Percentiles rank a stretch among this genome's conserved stretches.
phyloP scores from a whole-genome alignment of 176 grass and related monocot species.

The Microstegium vimineum region DNA sequence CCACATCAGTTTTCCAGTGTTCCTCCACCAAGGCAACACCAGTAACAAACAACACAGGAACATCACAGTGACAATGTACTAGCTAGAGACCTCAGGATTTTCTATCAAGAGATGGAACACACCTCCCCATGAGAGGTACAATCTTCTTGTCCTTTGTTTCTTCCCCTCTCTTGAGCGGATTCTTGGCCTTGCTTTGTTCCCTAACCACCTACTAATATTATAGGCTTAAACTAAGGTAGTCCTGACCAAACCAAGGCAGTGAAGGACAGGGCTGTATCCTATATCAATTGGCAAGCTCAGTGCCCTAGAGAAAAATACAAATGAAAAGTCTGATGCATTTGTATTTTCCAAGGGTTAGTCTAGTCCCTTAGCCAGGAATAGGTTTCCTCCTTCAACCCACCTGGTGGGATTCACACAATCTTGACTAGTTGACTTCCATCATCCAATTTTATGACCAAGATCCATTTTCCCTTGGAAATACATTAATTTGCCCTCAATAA shows the following conservation, averaged over 20 bases:
- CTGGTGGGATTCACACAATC: not conserved
- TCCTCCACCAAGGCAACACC: slow-evolving; percentile 24
- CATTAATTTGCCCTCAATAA: not conserved
- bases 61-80: slow-evolving; percentile 13
- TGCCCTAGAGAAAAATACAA: slow-evolving; percentile 15
- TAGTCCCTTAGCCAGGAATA: not conserved
- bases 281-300: not conserved
- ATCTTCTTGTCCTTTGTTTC: slow-evolving; percentile 31
- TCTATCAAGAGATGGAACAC: slow-evolving; percentile 12
- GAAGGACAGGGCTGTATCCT: not conserved
- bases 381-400: not conserved
- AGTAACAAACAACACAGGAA: slow-evolving; percentile 18
- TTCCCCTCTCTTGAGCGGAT: slow-evolving; percentile 21
- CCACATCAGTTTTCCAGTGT: slow-evolving; percentile 27
- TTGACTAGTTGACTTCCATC: not conserved
- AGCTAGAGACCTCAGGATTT: not conserved
- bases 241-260: slow-evolving; percentile 20
- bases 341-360: not conserved
- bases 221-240: slow-evolving; percentile 3
- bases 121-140: slow-evolving; percentile 35
- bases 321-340: not conserved
- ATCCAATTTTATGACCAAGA: not conserved
- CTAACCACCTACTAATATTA: slow-evolving; percentile 39
- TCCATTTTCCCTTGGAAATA: too few species aligned
- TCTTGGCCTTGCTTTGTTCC: slow-evolving; percentile 36